Percentiles rank a stretch among this genome's conserved stretches.
Conservation (phyloP, 2,329 filamentous ascomycete genomes). For the Scorias spongiosa region DNA sequence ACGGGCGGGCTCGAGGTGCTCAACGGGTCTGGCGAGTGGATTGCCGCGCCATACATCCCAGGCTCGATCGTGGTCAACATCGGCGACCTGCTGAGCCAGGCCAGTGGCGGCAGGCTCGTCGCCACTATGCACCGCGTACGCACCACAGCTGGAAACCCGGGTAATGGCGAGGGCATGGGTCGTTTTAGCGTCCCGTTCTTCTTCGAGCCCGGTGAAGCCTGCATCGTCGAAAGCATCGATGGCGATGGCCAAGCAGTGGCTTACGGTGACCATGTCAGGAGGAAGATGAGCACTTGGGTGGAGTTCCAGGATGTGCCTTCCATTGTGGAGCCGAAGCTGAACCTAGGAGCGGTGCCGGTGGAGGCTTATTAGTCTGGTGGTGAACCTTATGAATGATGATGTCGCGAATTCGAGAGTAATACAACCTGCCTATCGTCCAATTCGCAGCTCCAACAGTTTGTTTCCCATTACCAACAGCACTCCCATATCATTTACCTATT, state of each 20-base stretch:
- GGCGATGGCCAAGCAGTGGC: conserved; percentile 17
- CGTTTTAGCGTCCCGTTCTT: conserved; percentile 33
- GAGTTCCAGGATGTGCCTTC: conserved; percentile 24
- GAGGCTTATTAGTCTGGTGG: conserved; percentile 1
- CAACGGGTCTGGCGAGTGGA: conserved; percentile 27
- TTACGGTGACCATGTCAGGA: conserved; percentile 28
- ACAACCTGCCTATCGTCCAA: too few relatives aligned
- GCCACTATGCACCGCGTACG: conserved; percentile 32
- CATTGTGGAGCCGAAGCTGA: neutral
- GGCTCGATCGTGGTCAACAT: conserved; percentile 31
- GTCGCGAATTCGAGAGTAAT: too few relatives aligned
- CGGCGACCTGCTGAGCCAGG: conserved; percentile 29
- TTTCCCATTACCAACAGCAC: too few relatives aligned
- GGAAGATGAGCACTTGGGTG: conserved; percentile 31
- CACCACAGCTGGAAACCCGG: conserved; percentile 3
- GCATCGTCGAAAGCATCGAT: conserved; percentile 25
- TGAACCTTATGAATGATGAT: too few relatives aligned
- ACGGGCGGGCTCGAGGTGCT: conserved; percentile 34
- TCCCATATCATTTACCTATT: too few relatives aligned
- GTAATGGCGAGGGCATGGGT: conserved; percentile 15
- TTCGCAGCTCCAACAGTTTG: too few relatives aligned
- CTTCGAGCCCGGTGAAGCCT: conserved; percentile 30
- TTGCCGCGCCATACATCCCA: conserved; percentile 26
- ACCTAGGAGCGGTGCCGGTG: neutral
- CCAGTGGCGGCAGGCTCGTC: conserved; percentile 28